Conservation (phyloP, 257 asterid species). For the Plantago ovata region DNA sequence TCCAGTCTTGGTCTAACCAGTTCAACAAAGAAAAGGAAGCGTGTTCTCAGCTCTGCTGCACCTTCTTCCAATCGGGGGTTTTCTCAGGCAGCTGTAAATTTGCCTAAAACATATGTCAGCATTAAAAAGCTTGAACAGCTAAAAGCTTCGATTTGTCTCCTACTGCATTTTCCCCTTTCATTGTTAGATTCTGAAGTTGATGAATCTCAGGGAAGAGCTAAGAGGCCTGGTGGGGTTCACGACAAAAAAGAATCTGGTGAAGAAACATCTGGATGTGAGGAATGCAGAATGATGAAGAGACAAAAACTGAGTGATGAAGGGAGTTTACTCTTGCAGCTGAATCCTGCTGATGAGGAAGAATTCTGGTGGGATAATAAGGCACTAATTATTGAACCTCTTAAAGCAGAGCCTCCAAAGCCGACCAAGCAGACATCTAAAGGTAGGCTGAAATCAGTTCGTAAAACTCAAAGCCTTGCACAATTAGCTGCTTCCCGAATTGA, state of each 20-base stretch:
- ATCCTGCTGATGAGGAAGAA: slow-evolving; percentile 67
- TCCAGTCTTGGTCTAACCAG: slow-evolving; percentile 26
- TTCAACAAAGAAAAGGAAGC: slow-evolving; percentile 43
- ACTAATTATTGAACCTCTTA: slow-evolving; percentile 52
- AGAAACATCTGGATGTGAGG: slow-evolving; percentile 91
- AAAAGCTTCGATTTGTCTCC: slow-evolving; percentile 55
- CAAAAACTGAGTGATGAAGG: slow-evolving; percentile 72
- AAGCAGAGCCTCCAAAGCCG: slow-evolving; percentile 87
- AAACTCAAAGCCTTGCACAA: slow-evolving; percentile 96
- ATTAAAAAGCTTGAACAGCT: slow-evolving; percentile 60
- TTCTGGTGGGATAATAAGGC: slow-evolving; percentile 87
- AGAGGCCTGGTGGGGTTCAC: slow-evolving; percentile 41
- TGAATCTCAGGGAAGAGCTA: slow-evolving; percentile 47
- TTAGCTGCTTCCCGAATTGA: slow-evolving; percentile 96
- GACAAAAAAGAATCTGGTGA: slow-evolving; percentile 51
- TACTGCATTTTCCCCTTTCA: slow-evolving; percentile 61
- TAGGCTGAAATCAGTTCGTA: slow-evolving; percentile 82
- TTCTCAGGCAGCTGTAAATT: slow-evolving; percentile 34
- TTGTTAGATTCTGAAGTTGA: slow-evolving; percentile 45
- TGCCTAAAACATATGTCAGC: slow-evolving; percentile 27
- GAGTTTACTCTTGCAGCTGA: slow-evolving; percentile 42
- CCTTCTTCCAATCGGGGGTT: slow-evolving; percentile 51
- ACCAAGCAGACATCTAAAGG: slow-evolving; percentile 69
- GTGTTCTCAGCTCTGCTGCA: slow-evolving; percentile 29
- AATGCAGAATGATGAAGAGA: slow-evolving; percentile 80